Conservation (phyloP, 257 asterid genomes). For the Marsdenia floribunda region DNA sequence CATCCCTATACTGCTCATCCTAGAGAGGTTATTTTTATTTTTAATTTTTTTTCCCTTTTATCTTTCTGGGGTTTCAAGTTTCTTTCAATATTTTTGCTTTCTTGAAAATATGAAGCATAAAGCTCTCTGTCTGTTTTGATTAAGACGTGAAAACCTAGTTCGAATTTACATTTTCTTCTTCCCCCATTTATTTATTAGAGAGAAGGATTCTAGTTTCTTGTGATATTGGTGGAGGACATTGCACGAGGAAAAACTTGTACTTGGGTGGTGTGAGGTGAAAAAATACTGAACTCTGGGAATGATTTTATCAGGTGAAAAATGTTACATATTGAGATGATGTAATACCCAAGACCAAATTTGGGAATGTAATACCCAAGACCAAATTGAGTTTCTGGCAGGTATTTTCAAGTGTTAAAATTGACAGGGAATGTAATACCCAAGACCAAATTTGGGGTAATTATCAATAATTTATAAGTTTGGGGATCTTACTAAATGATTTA, state of each 20-base stretch:
- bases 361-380: too few relatives aligned
- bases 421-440: too few relatives aligned
- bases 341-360: too few relatives aligned
- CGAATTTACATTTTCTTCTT: background rate
- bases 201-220: background rate
- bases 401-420: background rate
- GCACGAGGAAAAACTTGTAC: background rate
- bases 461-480: too few relatives aligned
- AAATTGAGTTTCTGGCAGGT: background rate
- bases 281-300: background rate
- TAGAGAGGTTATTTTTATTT: conserved; percentile 58
- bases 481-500: too few relatives aligned
- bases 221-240: background rate
- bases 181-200: background rate
- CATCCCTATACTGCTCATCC: conserved; percentile 92
- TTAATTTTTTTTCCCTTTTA: too few relatives aligned
- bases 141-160: background rate
- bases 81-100: background rate
- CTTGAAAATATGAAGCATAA: background rate
- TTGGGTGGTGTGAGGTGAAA: background rate
- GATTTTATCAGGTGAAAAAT: background rate
- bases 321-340: background rate
- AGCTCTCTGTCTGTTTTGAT: background rate
- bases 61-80: background rate
- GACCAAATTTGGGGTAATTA: too few relatives aligned